Conservation (phyloP, 768 basidiomycete genomes). For the Leccinum sublutescens region DNA sequence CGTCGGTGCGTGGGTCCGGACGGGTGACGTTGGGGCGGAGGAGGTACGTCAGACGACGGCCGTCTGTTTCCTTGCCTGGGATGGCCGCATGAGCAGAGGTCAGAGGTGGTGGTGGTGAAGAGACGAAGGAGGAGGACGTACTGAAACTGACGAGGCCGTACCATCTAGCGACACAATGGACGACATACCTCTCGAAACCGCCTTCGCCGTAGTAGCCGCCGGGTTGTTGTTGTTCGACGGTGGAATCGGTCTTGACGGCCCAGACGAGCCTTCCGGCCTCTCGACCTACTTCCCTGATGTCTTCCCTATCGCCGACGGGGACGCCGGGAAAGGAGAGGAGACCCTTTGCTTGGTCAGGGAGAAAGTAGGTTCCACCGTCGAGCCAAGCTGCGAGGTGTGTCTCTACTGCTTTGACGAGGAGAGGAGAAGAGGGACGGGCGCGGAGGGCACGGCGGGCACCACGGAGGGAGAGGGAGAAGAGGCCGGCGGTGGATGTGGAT, state of each 20-base stretch:
- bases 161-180: conserved; percentile 81
- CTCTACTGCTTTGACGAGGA: conserved; percentile 69
- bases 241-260: conserved; percentile 41
- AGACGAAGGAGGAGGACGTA: conserved; percentile 33
- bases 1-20: conserved; percentile 42
- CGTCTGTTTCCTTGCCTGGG: conserved; percentile 43
- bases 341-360: conserved; percentile 42
- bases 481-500: conserved; percentile 62
- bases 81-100: conserved; percentile 18
- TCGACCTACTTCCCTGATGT: conserved; percentile 63
- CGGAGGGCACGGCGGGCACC: conserved; percentile 72
- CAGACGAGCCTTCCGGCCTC: conserved; percentile 70
- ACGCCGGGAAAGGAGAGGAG: conserved; percentile 38
- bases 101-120: background rate
- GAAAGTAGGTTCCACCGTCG: conserved; percentile 51
- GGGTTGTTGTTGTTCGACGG: background rate
- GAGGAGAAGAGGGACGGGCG: conserved; percentile 47
- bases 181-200: conserved; percentile 74
- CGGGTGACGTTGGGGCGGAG: conserved; percentile 73
- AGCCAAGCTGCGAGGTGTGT: conserved; percentile 64
- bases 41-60: conserved; percentile 70
- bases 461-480: conserved; percentile 73
- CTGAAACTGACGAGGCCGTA: conserved; percentile 81
- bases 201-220: conserved; percentile 41
- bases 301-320: conserved; percentile 50